phyloP scores from a whole-genome alignment of 73 alveolate species.

The Paramecium sonneborni region DNA sequence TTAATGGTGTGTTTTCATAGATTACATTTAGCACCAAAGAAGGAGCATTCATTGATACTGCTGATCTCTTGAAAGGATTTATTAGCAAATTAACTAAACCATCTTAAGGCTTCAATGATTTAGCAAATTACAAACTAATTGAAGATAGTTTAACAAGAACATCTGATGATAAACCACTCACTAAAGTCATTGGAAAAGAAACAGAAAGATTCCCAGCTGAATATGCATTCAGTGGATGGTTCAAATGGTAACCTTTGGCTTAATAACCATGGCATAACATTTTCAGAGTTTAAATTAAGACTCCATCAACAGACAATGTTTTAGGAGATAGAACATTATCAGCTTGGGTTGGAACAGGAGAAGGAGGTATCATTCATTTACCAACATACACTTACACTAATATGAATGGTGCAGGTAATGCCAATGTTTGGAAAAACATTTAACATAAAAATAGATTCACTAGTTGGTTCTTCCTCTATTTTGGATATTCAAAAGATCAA shows the following conservation, averaged over 20 bases:
- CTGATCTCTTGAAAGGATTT: slow-evolving; percentile 7
- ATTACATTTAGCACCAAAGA: background rate
- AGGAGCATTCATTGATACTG: slow-evolving; percentile 34
- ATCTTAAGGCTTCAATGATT: background rate
- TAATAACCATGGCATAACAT: slow-evolving; percentile 2
- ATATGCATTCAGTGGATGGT: slow-evolving; percentile 63
- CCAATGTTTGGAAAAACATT: background rate
- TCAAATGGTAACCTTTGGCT: background rate
- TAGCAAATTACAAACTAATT: background rate
- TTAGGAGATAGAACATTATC: slow-evolving; percentile 1
- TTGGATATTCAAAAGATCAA: slow-evolving; percentile 16
- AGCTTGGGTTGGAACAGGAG: slow-evolving; percentile 27
- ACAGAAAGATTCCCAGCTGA: slow-evolving; percentile 28
- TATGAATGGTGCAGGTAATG: slow-evolving; percentile 13
- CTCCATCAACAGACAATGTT: background rate
- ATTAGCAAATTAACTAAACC: background rate
- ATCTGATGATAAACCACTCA: background rate
- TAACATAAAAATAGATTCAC: background rate
- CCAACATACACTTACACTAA: slow-evolving; percentile 37
- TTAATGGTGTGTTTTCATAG: background rate
- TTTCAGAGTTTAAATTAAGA: background rate
- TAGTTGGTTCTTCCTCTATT: background rate
- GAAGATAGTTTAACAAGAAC: background rate
- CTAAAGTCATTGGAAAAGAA: background rate
- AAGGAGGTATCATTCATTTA: background rate